These are phyloP conservation scores for Ceratocystis diversiconidia DNA, from an alignment of 2,329 filamentous ascomycete genomes.

Conservation along the genomic window DNA sequence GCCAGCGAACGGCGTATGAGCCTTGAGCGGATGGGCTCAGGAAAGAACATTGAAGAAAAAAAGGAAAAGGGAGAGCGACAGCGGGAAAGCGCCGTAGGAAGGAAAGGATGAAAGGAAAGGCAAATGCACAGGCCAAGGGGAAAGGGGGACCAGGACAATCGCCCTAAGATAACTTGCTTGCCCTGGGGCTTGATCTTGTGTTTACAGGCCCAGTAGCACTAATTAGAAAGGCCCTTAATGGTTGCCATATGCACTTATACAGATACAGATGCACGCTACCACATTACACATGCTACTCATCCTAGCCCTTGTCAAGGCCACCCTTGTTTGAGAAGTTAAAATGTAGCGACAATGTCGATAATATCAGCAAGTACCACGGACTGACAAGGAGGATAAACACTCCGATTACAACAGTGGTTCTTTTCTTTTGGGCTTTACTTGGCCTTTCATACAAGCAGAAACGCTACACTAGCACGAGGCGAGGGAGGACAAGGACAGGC, in stretches of 20 bases:
- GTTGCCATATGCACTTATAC: background rate
- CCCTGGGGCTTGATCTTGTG: background rate
- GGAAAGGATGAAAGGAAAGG: background rate
- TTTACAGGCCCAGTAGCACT: background rate
- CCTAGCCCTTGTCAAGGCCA: background rate
- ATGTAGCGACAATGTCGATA: background rate
- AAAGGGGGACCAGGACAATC: background rate
- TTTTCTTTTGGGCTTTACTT: background rate
- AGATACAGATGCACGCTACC: background rate
- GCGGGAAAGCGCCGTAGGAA: background rate
- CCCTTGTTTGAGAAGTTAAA: background rate
- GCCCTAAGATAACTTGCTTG: background rate
- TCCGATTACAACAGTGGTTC: background rate
- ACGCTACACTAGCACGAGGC: background rate
- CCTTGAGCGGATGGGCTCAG: background rate
- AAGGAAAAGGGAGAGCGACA: background rate
- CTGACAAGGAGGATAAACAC: slow-evolving; percentile 5
- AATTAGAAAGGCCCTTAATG: too few relatives aligned
- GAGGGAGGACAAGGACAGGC: slow-evolving; percentile 1
- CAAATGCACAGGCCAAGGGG: slow-evolving; percentile 4
- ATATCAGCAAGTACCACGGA: slow-evolving; percentile 5
- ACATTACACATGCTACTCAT: background rate
- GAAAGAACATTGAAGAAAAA: background rate
- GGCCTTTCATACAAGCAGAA: background rate
- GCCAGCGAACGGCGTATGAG: background rate